Percentiles rank a stretch among this genome's conserved stretches.
Evolutionary conservation across 179 eudicot genomes (phyloP).

Genomic region (Beta lomatogona): DNA sequence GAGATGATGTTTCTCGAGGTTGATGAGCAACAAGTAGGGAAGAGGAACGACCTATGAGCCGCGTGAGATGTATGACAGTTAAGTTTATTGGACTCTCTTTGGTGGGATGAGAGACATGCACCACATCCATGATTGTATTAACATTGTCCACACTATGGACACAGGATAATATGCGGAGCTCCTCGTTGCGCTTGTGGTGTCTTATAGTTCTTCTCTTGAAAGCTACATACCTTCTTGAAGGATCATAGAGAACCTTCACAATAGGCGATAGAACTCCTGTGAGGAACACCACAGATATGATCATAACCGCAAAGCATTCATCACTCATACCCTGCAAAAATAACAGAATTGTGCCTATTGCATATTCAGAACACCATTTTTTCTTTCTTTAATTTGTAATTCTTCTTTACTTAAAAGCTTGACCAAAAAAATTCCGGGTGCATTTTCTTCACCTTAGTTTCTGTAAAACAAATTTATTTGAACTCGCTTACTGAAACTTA

Average conservation of each 20-base stretch:
- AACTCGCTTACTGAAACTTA: too few relatives aligned
- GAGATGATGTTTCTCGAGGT: conserved; percentile 36
- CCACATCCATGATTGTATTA: conserved; percentile 28
- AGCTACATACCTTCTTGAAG: conserved; percentile 45
- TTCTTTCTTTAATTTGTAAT: too few relatives aligned
- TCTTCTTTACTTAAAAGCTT: too few relatives aligned
- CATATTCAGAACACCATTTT: not conserved
- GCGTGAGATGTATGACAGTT: conserved; percentile 43
- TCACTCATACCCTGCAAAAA: conserved; percentile 42
- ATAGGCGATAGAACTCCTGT: conserved; percentile 48
- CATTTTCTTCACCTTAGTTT: too few relatives aligned
- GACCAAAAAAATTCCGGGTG: too few relatives aligned
- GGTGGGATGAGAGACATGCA: conserved; percentile 41
- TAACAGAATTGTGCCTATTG: not conserved
- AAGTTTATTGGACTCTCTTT: conserved; percentile 38
- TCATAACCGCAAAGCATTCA: conserved; percentile 43
- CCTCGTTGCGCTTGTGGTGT: conserved; percentile 38
- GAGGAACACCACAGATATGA: conserved; percentile 40
- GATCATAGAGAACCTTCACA: conserved; percentile 45
- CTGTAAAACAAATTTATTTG: too few relatives aligned
- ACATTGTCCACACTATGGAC: conserved; percentile 45
- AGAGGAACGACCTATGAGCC: conserved; percentile 50
- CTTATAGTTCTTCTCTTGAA: conserved; percentile 51
- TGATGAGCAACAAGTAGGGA: conserved; percentile 41
- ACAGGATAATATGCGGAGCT: conserved; percentile 52